phyloP scores from a whole-genome alignment of 2,329 filamentous ascomycete species.

The Claviceps digitariae region DNA sequence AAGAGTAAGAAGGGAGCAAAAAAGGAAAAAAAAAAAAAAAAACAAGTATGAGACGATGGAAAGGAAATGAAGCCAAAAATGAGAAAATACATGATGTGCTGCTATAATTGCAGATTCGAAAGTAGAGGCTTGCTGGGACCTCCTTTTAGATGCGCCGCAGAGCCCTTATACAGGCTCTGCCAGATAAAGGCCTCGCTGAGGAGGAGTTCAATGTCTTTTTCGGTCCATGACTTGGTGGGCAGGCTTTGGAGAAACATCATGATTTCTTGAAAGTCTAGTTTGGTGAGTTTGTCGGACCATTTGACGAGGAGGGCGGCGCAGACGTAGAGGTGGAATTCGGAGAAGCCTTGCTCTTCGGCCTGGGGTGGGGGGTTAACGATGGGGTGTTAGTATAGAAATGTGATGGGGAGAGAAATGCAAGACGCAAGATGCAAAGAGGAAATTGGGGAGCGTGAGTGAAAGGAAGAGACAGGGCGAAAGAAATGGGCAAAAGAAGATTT shows the following conservation, averaged over 20 bases:
- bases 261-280: conserved; percentile 96
- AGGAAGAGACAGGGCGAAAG: background rate
- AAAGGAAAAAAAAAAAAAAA: background rate
- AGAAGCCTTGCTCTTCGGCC: conserved; percentile 98
- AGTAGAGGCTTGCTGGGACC: conserved; percentile 23
- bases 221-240: conserved; percentile 87
- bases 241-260: conserved; percentile 99
- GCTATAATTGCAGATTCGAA: conserved; percentile 24
- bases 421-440: background rate
- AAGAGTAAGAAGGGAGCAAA: background rate
- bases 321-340: conserved; percentile 94
- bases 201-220: conserved; percentile 93
- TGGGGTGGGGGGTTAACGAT: conserved; percentile 22
- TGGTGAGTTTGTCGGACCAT: conserved; percentile 88
- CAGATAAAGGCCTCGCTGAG: conserved; percentile 96
- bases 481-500: background rate
- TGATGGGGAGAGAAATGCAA: background rate
- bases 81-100: background rate
- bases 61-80: background rate
- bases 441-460: background rate
- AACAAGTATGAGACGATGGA: background rate
- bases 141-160: conserved; percentile 70
- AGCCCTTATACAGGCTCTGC: conserved; percentile 94
- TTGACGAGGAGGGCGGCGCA: conserved; percentile 97
- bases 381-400: background rate